phyloP scores from a whole-genome alignment of 495 filamentous ascomycete species.

The Friedmanniomyces endolithicus region DNA sequence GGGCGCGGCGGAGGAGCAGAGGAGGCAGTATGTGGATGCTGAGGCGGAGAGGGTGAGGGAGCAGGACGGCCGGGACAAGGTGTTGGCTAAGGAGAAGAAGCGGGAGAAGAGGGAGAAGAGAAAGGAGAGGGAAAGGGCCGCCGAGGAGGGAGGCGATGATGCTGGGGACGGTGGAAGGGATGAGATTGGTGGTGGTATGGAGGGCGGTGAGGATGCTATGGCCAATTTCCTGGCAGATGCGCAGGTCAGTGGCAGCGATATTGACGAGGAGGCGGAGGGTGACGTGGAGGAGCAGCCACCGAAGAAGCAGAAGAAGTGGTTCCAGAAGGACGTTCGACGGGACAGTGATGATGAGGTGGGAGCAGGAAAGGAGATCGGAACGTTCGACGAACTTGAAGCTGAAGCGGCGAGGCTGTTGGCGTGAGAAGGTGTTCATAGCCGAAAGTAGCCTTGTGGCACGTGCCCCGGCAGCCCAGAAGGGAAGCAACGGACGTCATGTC shows the following conservation, averaged over 20 bases:
- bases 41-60: conserved; percentile 59
- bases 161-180: conserved; percentile 35
- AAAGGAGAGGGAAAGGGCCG: conserved; percentile 59
- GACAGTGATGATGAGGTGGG: conserved; percentile 23
- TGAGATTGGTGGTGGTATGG: conserved; percentile 30
- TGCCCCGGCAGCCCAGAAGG: no score
- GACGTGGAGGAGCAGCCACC: conserved; percentile 2
- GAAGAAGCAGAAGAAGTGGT: conserved; percentile 36
- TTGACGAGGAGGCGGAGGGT: conserved; percentile 14
- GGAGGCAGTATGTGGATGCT: conserved; percentile 59
- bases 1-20: conserved; percentile 62
- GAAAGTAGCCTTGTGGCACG: no score
- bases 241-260: conserved; percentile 29
- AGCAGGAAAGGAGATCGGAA: conserved; percentile 56
- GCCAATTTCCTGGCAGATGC: conserved; percentile 30
- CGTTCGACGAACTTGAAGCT: conserved; percentile 78
- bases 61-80: conserved; percentile 74
- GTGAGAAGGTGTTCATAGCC: not conserved
- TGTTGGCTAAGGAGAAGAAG: conserved; percentile 61
- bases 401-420: conserved; percentile 58
- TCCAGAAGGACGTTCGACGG: conserved; percentile 26
- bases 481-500: no score
- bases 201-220: conserved; percentile 21
- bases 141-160: no score
- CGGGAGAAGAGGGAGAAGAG: conserved; percentile 78